Evolutionary conservation across 2,329 filamentous ascomycete species (phyloP).

Genomic region (Diaporthe ampelina): DNA sequence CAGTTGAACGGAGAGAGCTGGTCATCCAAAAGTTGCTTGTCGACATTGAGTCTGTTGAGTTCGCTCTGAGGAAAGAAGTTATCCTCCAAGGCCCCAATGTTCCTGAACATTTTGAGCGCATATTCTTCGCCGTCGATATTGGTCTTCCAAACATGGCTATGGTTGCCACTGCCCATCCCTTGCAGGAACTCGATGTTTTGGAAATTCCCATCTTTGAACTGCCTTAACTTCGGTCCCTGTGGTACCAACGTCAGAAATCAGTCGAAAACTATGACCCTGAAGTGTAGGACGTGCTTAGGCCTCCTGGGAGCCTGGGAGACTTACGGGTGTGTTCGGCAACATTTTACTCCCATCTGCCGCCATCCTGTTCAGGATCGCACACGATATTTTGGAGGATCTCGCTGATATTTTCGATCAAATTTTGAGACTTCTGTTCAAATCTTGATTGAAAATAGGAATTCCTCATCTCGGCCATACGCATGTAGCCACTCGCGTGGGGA

Average conservation of each 20-base stretch:
- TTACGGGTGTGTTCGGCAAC: neutral
- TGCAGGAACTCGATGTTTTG: neutral
- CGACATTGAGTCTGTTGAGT: neutral
- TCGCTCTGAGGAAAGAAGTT: neutral
- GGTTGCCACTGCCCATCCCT: neutral
- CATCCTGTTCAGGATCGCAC: neutral
- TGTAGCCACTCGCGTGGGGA: neutral
- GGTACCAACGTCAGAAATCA: neutral
- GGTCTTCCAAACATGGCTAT: conserved; percentile 19
- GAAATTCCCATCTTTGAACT: neutral
- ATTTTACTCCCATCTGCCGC: neutral
- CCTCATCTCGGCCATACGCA: neutral
- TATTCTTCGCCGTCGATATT: neutral
- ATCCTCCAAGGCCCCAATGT: conserved; percentile 3
- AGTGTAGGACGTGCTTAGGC: neutral
- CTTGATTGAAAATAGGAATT: neutral
- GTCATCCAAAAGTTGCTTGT: neutral
- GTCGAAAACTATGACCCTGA: too few relatives aligned
- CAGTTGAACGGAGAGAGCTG: conserved; percentile 22
- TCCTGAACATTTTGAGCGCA: conserved; percentile 20
- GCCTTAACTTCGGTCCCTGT: neutral
- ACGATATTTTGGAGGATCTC: fast-evolving
- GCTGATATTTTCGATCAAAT: neutral
- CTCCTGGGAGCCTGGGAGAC: neutral
- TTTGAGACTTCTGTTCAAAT: too few relatives aligned